Evolutionary conservation across 352 stramenopile species (phyloP).

Genomic region (Blastocystis sp.): DNA sequence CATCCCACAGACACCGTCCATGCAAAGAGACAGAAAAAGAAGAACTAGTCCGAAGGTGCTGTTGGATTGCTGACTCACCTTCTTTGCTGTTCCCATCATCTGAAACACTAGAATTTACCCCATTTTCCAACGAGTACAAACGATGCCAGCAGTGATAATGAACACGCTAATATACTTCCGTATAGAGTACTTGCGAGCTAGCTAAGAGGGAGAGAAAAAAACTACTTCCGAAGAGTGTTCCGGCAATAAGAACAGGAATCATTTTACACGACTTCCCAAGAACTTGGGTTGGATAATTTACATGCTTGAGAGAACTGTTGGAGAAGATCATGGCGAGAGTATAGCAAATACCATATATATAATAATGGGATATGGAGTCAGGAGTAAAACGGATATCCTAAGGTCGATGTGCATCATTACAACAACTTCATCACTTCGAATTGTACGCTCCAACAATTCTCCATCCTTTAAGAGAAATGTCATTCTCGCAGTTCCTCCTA

Average conservation of each 20-base stretch:
- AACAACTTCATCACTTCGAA: neutral
- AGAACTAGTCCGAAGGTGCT: slow-evolving; percentile 78
- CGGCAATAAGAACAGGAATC: slow-evolving; percentile 84
- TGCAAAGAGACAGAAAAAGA: slow-evolving; percentile 83
- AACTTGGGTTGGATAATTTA: slow-evolving; percentile 93
- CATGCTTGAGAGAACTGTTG: slow-evolving; percentile 82
- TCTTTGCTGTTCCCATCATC: slow-evolving; percentile 66
- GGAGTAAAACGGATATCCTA: slow-evolving; percentile 32
- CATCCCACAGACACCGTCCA: slow-evolving; percentile 78
- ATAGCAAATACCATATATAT: slow-evolving; percentile 69
- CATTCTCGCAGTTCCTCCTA: neutral
- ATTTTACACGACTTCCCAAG: slow-evolving; percentile 97
- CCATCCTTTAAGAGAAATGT: neutral
- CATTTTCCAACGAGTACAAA: slow-evolving; percentile 32
- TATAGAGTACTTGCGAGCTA: slow-evolving; percentile 79
- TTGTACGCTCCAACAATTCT: neutral
- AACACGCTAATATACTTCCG: slow-evolving; percentile 66
- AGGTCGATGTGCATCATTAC: neutral
- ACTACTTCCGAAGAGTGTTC: slow-evolving; percentile 64
- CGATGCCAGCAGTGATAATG: slow-evolving; percentile 63
- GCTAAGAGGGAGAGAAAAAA: slow-evolving; percentile 75
- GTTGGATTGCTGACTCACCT: slow-evolving; percentile 72
- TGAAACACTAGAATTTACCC: slow-evolving; percentile 72
- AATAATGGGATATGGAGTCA: slow-evolving; percentile 1
- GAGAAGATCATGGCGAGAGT: slow-evolving; percentile 81